These are phyloP conservation scores for Pleurotus salmoneostramineus DNA, from an alignment of 768 basidiomycete species.

Conservation along the genomic window DNA sequence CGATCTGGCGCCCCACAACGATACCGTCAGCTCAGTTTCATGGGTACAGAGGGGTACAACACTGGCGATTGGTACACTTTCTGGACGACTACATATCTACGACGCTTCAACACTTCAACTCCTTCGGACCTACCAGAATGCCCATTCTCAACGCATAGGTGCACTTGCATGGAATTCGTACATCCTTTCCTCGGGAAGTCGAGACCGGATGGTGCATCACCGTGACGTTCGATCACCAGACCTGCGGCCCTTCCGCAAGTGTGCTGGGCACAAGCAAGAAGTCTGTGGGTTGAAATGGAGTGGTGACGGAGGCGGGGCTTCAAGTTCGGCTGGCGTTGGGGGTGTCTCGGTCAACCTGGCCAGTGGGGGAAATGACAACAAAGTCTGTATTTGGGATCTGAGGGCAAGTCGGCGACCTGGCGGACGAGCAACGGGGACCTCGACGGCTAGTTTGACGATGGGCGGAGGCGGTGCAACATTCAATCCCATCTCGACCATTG, in stretches of 20 bases:
- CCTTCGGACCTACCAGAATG: conserved; percentile 78
- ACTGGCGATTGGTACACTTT: conserved; percentile 90
- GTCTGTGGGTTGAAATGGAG: conserved; percentile 97
- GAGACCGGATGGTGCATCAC: conserved; percentile 88
- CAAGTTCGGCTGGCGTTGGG: conserved; percentile 18
- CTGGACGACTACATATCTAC: conserved; percentile 88
- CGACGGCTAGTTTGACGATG: conserved; percentile 15
- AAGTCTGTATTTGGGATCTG: conserved; percentile 96
- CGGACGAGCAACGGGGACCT: conserved; percentile 18
- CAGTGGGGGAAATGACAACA: conserved; percentile 97
- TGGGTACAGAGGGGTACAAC: conserved; percentile 95
- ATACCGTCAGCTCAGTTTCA: conserved; percentile 81
- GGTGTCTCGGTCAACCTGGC: conserved; percentile 59
- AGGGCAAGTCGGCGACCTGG: conserved; percentile 54
- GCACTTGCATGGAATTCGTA: conserved; percentile 92
- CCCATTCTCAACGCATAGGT: conserved; percentile 88
- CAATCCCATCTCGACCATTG: neutral
- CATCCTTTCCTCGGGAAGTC: conserved; percentile 84
- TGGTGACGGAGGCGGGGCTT: conserved; percentile 25
- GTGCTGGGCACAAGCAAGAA: conserved; percentile 82
- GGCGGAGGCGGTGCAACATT: conserved; percentile 20
- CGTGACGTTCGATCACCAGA: conserved; percentile 82
- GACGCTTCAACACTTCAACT: conserved; percentile 76
- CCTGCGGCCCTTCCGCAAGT: conserved; percentile 62
- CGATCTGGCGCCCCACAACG: conserved; percentile 63